phyloP scores from a whole-genome alignment of 805 yeast species.

The Yarrowia alimentaria region DNA sequence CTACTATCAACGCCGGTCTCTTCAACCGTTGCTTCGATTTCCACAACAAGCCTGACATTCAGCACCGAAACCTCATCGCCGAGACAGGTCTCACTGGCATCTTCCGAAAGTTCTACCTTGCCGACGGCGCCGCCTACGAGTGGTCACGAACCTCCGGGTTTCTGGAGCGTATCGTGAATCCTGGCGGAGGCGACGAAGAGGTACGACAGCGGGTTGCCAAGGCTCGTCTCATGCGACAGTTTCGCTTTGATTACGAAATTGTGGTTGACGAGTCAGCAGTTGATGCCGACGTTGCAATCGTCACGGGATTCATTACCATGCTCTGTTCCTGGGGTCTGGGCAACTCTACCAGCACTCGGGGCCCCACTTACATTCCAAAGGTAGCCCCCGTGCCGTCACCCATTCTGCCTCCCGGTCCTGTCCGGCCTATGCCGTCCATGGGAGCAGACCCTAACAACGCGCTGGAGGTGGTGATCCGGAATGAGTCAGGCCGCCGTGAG shows the following conservation, averaged over 20 bases:
- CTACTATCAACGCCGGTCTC: constrained; percentile 52
- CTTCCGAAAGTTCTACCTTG: constrained; percentile 49
- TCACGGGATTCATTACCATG: constrained; percentile 63
- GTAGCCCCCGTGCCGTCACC: no score
- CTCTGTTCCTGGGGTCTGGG: constrained; percentile 67
- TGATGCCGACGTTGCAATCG: constrained; percentile 53
- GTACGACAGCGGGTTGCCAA: constrained; percentile 53
- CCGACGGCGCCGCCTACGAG: constrained; percentile 53
- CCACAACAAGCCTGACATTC: constrained; percentile 48
- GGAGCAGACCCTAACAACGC: constrained; percentile 24
- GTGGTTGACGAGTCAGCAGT: constrained; percentile 49
- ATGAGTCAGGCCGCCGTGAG: constrained; percentile 4
- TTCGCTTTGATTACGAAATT: constrained; percentile 59
- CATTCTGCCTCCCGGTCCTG: constrained; percentile 7
- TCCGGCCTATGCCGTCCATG: constrained; percentile 19
- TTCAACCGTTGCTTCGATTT: constrained; percentile 49
- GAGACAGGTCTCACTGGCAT: constrained; percentile 45
- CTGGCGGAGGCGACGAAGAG: constrained; percentile 58
- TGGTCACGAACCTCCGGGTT: constrained; percentile 56
- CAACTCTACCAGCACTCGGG: constrained; percentile 52
- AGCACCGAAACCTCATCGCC: constrained; percentile 46
- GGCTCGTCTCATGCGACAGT: constrained; percentile 56
- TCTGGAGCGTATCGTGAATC: constrained; percentile 54
- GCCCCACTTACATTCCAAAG: constrained; percentile 46
- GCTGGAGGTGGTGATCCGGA: constrained; percentile 24